Evolutionary conservation across 192 early-diverging fungal species (phyloP).

Genomic region (Paraglomus brasilianum): DNA sequence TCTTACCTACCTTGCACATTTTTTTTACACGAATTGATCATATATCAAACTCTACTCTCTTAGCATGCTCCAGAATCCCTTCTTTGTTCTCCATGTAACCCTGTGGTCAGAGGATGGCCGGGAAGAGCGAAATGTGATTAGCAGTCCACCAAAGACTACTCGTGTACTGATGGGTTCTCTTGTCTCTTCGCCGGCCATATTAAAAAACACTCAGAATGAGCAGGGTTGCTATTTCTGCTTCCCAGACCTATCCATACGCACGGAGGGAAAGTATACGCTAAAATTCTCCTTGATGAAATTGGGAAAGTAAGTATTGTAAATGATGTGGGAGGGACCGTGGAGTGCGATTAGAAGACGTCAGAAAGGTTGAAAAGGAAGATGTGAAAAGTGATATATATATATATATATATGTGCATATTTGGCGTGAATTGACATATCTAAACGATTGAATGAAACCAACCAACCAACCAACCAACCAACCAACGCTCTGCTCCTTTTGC

Average conservation of each 20-base stretch:
- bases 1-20: background rate
- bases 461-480: background rate
- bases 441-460: background rate
- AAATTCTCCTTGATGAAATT: slow-evolving; percentile 71
- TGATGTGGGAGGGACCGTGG: background rate
- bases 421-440: background rate
- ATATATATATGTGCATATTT: background rate
- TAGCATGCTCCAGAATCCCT: slow-evolving; percentile 50
- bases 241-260: slow-evolving; percentile 72
- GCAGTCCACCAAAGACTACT: slow-evolving; percentile 58
- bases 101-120: slow-evolving; percentile 58
- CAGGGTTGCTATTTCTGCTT: slow-evolving; percentile 77
- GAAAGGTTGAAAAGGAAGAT: background rate
- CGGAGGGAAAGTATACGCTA: slow-evolving; percentile 68
- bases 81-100: slow-evolving; percentile 61
- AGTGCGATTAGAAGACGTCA: background rate
- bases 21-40: background rate
- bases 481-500: slow-evolving; percentile 24
- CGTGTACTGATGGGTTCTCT: slow-evolving; percentile 64
- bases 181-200: slow-evolving; percentile 56
- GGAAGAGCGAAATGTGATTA: slow-evolving; percentile 60
- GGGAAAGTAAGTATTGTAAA: slow-evolving; percentile 45
- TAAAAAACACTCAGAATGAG: slow-evolving; percentile 55
- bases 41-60: background rate
- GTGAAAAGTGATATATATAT: background rate